Base-by-base conservation (phyloP, 495 filamentous ascomycete species). In the Neurospora hispaniola region DNA sequence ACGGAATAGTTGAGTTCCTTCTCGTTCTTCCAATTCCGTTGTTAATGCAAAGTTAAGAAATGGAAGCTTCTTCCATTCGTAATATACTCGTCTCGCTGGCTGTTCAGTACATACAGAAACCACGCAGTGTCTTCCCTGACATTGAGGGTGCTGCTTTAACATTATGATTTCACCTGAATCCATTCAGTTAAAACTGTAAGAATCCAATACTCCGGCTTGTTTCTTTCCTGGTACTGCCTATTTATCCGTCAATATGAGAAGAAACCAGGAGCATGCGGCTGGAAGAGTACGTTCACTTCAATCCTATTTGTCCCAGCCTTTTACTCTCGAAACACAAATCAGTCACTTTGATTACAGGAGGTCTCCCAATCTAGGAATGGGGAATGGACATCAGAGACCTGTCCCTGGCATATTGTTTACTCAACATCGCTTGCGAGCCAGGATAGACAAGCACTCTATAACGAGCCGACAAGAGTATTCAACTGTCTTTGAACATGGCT, bases 41-140 rank as follows among this genome's bases (percentile, higher is more conserved):
- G 39, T 40, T 40, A 10, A 8, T 40, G 8, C 6, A 39, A 39
- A 39, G 38, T 6, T 39, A 8, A 39, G 38, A 39, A 39, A 39
- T 8, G 38, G 38, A 39, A 39, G 38, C 39, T 10, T 40, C 39
- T 40, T 40, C 39, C 39, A 40, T 40, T 6, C 39, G 10, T 10
- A 0, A 10, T 40, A 10, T 1, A 1, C 39, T 40, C 39, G 39
- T 9, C 39, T 40, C 39, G 39, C 9, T 40, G 23, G 89, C 92
- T 2, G 87, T 93, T 4, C 81, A 88, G 69, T 94, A 92, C 78
- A 72, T 94, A 6, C 84, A 86, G 74, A 74, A 73, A 2, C 79
- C 84, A 75, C 87, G 90, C 20, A 88, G 87, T 82, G 42, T 73
- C 14, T 72, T 77, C 42, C 62, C 73, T 7, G 54, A 31, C 12